Evolutionary conservation across 768 basidiomycete genomes (phyloP).

Genomic region (Hypholoma fasciculare): DNA sequence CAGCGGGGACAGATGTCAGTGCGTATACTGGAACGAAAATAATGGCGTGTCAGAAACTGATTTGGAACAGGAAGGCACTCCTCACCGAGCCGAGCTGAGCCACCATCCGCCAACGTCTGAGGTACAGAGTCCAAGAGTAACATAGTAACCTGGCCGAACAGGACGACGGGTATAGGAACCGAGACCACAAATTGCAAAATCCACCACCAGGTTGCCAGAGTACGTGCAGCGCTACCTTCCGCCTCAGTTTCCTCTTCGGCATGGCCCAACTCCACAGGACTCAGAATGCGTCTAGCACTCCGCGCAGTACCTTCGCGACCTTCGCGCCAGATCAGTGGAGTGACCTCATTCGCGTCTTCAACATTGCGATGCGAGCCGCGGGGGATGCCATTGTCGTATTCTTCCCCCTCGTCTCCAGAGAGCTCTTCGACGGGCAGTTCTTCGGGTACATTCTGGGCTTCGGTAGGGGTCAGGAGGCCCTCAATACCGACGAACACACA

Average conservation of each 20-base stretch:
- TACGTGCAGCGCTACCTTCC: conserved; percentile 10
- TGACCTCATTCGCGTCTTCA: conserved; percentile 18
- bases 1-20: conserved; percentile 12
- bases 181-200: conserved; percentile 27
- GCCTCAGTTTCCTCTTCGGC: conserved; percentile 4
- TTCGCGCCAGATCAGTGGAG: conserved; percentile 19
- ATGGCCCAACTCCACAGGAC: background rate
- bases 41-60: background rate
- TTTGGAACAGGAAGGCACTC: background rate
- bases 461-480: conserved; percentile 18
- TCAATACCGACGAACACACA: conserved; percentile 38
- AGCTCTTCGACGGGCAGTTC: conserved; percentile 9
- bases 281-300: background rate
- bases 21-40: conserved; percentile 20
- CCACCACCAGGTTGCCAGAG: conserved; percentile 27
- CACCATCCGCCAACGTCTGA: conserved; percentile 31
- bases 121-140: conserved; percentile 25
- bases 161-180: conserved; percentile 25
- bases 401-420: conserved; percentile 13
- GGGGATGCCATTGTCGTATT: conserved; percentile 4
- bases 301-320: background rate
- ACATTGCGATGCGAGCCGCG: conserved; percentile 5
- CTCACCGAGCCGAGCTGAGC: conserved; percentile 23
- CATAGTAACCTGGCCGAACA: conserved; percentile 27
- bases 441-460: conserved; percentile 9